These are phyloP conservation scores for Mortierella sp. DNA, from an alignment of 371 early-diverging fungal species.

Conservation along the genomic window DNA sequence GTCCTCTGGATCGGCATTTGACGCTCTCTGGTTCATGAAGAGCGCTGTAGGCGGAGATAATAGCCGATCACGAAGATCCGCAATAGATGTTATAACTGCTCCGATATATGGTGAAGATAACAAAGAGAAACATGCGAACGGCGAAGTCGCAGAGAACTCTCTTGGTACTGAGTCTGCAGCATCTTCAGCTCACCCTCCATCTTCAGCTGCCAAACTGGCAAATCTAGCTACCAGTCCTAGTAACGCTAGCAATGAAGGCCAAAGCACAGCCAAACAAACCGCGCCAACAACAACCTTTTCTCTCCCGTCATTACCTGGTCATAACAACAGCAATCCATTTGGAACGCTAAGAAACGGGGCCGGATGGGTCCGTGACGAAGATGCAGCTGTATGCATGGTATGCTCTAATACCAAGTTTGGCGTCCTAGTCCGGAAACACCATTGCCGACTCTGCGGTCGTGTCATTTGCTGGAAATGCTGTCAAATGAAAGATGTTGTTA, in stretches of 20 bases:
- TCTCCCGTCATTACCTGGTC: conserved; percentile 9
- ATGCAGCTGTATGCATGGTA: conserved; percentile 54
- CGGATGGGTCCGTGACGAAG: conserved; percentile 57
- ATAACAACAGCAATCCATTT: neutral
- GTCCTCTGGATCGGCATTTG: conserved; percentile 44
- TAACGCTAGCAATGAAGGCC: neutral
- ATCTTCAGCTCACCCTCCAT: conserved; percentile 6
- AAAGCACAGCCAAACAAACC: neutral
- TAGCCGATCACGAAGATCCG: conserved; percentile 4
- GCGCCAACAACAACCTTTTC: conserved; percentile 5
- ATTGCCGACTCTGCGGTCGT: conserved; percentile 56
- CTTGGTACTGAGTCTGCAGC: neutral
- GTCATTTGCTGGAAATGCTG: conserved; percentile 58
- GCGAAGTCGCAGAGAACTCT: neutral
- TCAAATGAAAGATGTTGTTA: conserved; percentile 48
- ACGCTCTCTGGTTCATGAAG: conserved; percentile 50
- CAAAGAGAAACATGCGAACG: neutral
- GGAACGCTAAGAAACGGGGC: conserved; percentile 36
- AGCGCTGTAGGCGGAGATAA: conserved; percentile 10
- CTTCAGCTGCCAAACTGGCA: conserved; percentile 5
- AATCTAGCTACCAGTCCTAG: conserved; percentile 2
- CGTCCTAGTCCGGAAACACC: conserved; percentile 55
- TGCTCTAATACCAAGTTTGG: conserved; percentile 49
- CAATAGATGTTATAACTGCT: neutral
- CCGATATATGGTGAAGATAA: neutral